Conservation (phyloP, 148 eudicot genomes). For the Tetragonia tetragonoides region DNA sequence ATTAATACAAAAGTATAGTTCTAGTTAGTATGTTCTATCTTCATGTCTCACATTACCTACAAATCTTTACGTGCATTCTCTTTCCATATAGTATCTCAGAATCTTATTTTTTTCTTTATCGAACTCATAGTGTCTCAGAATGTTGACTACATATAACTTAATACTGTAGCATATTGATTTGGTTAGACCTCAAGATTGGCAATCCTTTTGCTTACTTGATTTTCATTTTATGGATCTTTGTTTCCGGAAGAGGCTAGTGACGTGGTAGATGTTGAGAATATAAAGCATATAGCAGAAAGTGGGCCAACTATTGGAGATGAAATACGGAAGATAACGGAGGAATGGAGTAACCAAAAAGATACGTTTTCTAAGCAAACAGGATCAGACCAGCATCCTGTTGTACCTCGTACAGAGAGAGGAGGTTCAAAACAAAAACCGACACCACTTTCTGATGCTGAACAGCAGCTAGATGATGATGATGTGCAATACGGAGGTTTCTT, state of each 20-base stretch:
- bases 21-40: background rate
- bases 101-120: no score
- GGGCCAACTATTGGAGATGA: constrained; percentile 48
- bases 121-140: background rate
- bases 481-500: constrained; percentile 18
- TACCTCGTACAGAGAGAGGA: constrained; percentile 8
- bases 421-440: constrained; percentile 2
- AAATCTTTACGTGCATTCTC: background rate
- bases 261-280: constrained; percentile 48
- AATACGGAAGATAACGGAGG: constrained; percentile 47
- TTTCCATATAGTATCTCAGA: background rate
- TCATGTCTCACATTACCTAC: background rate
- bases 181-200: background rate
- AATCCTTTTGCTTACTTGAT: background rate
- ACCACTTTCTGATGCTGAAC: constrained; percentile 9
- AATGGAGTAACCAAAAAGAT: constrained; percentile 63
- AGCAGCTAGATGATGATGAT: background rate
- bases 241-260: constrained; percentile 50
- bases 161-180: background rate
- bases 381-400: constrained; percentile 14
- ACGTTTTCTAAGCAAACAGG: constrained; percentile 45
- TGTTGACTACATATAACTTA: background rate
- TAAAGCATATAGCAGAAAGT: constrained; percentile 63
- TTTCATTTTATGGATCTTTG: background rate
- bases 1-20: background rate